These are phyloP conservation scores for Cyberlindnera americana DNA, from an alignment of 805 yeast species.

Conservation along the genomic window DNA sequence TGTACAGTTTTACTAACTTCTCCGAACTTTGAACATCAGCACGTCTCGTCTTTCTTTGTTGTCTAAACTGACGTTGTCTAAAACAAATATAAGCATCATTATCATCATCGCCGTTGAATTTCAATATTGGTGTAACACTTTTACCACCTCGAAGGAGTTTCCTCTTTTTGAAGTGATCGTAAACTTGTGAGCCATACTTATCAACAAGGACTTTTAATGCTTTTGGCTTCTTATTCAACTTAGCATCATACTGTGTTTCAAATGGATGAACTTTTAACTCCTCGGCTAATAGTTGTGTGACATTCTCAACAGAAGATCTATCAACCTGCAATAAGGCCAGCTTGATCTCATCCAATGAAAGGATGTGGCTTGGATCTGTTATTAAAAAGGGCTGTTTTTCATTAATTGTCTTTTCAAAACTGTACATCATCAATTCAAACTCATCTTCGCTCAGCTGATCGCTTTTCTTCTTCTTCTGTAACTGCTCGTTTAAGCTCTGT, in stretches of 20 bases:
- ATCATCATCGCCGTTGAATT: conserved; percentile 85
- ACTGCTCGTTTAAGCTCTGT: conserved; percentile 36
- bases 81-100: conserved; percentile 94
- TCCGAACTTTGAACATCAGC: conserved; percentile 90
- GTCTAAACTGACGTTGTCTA: conserved; percentile 92
- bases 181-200: conserved; percentile 61
- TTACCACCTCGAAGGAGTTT: conserved; percentile 69
- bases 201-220: conserved; percentile 47
- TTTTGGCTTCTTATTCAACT: conserved; percentile 37
- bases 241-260: conserved; percentile 51
- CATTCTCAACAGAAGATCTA: conserved; percentile 48
- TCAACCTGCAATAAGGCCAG: conserved; percentile 43
- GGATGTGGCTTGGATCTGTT: conserved; percentile 77
- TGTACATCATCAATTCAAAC: conserved; percentile 73
- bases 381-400: conserved; percentile 85
- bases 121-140: conserved; percentile 67
- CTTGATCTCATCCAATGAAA: conserved; percentile 66
- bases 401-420: conserved; percentile 68
- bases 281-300: conserved; percentile 53
- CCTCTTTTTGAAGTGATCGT: conserved; percentile 78
- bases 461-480: conserved; percentile 9
- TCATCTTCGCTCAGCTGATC: conserved; percentile 67
- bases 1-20: conserved; percentile 66
- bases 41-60: conserved; percentile 92
- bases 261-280: conserved; percentile 55